phyloP scores from a whole-genome alignment of 2,329 filamentous ascomycete species.

The Botrytis fabae region DNA sequence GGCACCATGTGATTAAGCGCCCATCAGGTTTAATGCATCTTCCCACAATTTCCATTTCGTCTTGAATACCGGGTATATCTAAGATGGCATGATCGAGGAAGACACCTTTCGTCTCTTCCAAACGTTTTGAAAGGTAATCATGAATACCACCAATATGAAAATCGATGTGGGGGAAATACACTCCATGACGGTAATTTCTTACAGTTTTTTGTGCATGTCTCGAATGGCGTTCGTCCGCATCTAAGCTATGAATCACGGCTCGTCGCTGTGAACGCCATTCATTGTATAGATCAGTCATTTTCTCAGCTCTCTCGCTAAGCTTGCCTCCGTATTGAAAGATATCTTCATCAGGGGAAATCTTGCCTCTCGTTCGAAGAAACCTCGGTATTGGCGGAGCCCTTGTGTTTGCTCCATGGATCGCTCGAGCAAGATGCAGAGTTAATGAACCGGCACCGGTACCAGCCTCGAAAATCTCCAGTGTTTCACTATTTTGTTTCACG shows the following conservation, averaged over 20 bases:
- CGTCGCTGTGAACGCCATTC: slow-evolving; percentile 48
- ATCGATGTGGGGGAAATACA: slow-evolving; percentile 70
- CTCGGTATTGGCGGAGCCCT: slow-evolving; percentile 46
- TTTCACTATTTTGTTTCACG: slow-evolving; percentile 33
- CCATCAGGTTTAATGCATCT: slow-evolving; percentile 64
- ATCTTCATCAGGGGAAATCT: slow-evolving; percentile 9
- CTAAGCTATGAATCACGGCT: slow-evolving; percentile 74
- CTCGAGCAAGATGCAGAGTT: slow-evolving; percentile 72
- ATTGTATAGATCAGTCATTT: slow-evolving; percentile 26
- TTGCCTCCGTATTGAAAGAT: neutral
- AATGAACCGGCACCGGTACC: slow-evolving; percentile 83
- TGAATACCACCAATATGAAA: slow-evolving; percentile 70
- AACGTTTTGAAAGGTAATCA: slow-evolving; percentile 59
- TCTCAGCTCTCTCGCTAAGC: neutral
- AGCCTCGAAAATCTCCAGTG: slow-evolving; percentile 76
- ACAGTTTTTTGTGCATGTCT: slow-evolving; percentile 65
- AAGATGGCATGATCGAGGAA: slow-evolving; percentile 73
- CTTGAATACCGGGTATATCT: slow-evolving; percentile 67
- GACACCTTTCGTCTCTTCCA: slow-evolving; percentile 48
- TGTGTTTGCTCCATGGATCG: slow-evolving; percentile 72
- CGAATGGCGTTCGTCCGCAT: slow-evolving; percentile 63
- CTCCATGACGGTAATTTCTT: slow-evolving; percentile 64
- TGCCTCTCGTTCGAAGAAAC: neutral
- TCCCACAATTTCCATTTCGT: slow-evolving; percentile 50
- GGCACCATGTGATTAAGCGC: slow-evolving; percentile 68